These are phyloP conservation scores for Saccharum officinarum DNA, from an alignment of 176 grass and related monocot species.

Conservation along the genomic window DNA sequence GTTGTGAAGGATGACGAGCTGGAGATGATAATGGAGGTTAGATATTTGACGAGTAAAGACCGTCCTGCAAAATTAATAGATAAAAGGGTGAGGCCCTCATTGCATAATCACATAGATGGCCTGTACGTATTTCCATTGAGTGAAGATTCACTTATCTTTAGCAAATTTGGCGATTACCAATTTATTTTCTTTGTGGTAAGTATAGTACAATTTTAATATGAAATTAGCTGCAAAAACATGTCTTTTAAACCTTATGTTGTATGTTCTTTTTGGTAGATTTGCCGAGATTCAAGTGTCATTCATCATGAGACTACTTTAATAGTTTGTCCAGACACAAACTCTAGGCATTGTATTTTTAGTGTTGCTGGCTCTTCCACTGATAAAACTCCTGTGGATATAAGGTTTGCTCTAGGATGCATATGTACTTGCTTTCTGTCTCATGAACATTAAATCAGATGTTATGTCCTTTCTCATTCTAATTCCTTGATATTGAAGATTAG, in stretches of 20 bases:
- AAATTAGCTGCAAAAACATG: neutral
- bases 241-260: neutral
- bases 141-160: conserved; percentile 16
- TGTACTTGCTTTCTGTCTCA: neutral
- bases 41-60: neutral
- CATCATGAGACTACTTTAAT: conserved; percentile 20
- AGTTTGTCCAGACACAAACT: conserved; percentile 34
- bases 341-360: conserved; percentile 30
- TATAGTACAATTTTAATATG: conserved; percentile 10
- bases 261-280: conserved; percentile 9
- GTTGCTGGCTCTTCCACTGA: neutral
- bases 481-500: neutral
- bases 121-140: conserved; percentile 39
- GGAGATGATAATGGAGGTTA: conserved; percentile 41
- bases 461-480: neutral
- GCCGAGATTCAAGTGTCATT: conserved; percentile 26
- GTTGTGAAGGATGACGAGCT: conserved; percentile 45
- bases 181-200: conserved; percentile 54
- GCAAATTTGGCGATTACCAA: conserved; percentile 34
- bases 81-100: conserved; percentile 26
- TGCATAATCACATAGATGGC: conserved; percentile 27
- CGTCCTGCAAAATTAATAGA: conserved; percentile 7
- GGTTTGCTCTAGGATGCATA: neutral
- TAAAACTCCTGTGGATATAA: conserved; percentile 28
- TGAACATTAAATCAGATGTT: neutral